Conservation (phyloP, 768 basidiomycete genomes). For the Floccularia luteovirens region DNA sequence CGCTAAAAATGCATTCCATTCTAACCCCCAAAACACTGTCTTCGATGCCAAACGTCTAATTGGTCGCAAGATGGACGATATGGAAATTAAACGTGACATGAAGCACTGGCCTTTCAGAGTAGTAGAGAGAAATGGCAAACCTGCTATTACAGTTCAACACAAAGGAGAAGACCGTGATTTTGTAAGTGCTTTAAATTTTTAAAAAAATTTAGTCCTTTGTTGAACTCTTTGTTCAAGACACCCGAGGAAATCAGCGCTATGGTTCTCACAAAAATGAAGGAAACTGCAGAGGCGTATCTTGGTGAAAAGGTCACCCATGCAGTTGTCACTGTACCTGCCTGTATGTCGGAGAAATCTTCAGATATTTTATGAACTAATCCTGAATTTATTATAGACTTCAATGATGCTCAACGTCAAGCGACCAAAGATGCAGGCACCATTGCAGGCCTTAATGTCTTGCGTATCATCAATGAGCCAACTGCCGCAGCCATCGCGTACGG, state of each 20-base stretch:
- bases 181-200: conserved; percentile 20
- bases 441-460: conserved; percentile 56
- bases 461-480: conserved; percentile 65
- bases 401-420: conserved; percentile 54
- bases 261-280: conserved; percentile 64
- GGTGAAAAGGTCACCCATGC: conserved; percentile 56
- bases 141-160: conserved; percentile 65
- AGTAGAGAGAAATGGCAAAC: conserved; percentile 66
- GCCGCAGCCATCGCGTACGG: conserved; percentile 69
- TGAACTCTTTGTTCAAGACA: conserved; percentile 20
- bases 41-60: conserved; percentile 95
- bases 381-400: conserved; percentile 39
- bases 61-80: conserved; percentile 73
- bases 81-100: conserved; percentile 70
- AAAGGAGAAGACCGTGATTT: conserved; percentile 51
- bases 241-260: conserved; percentile 66
- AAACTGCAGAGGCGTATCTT: conserved; percentile 64
- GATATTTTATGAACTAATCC: not conserved
- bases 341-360: conserved; percentile 19
- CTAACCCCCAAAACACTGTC: conserved; percentile 90
- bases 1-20: conserved; percentile 90
- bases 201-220: not conserved
- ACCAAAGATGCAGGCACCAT: conserved; percentile 64
- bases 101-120: conserved; percentile 88
- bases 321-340: conserved; percentile 50